Base-by-base conservation (phyloP, 164 flowering plant species). In the Nelumbo lutea region DNA sequence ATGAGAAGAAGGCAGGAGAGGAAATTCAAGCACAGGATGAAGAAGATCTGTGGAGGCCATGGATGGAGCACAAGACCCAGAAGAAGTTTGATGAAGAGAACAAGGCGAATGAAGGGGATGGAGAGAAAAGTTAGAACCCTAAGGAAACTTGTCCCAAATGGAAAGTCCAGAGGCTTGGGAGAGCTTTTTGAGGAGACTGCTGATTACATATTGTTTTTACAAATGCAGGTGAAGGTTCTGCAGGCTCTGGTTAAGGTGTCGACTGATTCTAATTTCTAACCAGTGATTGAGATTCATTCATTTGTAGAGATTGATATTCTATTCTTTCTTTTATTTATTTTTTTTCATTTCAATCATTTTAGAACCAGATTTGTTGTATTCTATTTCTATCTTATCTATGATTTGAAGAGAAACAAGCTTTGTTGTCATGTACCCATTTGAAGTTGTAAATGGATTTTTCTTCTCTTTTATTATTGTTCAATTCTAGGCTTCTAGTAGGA, bases 151-250 rank as follows among this genome's bases (percentile, higher is more conserved):
- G 66, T 93, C 27, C 96, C 96, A 6, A 82, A 73, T 68, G 81
- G 80, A 4, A 69, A 74, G 2, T 78, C 83, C 7, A 72, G 52
- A 69, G 87, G 78, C n/a, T 53, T 86, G 67, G 95, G 89, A 41
- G 90, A 80, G 53, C 86, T 93, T 10, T 88, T 90, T 50, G 75
- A 71, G 73, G 89, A 87, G 64, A 80, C 95, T 9, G 95, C 96
- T 62, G 88, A 88, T 64, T 93, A 89, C 69, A 88, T 93, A 51
- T n/a, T 80, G 80, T 61, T 77, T 47, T 70, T 93, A 38, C 77
- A 90, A 75, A 77, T 76, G 82, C 81, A 82, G 76, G 89, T 90
- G n/a, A 82, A 77, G 69, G 79, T 80, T 48, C 86, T 93, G 98
- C 93, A 86, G 77, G 64, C 74, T 59, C 69, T 87, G 83, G 85